A percentile compares a stretch with the other conserved stretches of the same genome.
phyloP scores from a whole-genome alignment of 106 monocot species.

The Hemerocallis citrina region DNA sequence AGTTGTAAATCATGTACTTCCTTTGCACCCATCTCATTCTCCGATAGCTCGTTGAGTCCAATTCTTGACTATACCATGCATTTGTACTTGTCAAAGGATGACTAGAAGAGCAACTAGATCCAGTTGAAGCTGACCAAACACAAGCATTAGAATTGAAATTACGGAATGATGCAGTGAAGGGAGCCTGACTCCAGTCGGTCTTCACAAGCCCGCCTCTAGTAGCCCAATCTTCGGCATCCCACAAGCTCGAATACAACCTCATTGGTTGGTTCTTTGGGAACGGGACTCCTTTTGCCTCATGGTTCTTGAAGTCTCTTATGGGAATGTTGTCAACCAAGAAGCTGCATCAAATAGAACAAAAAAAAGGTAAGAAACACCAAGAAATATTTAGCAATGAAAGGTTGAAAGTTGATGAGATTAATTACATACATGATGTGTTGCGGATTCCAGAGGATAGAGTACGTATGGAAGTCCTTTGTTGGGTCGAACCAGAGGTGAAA shows the following conservation, averaged over 20 bases:
- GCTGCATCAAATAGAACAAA: not conserved
- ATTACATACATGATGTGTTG: conserved; percentile 8
- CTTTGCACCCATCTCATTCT: conserved; percentile 11
- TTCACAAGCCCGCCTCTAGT: conserved; percentile 42
- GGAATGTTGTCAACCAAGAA: conserved; percentile 29
- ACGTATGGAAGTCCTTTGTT: conserved; percentile 47
- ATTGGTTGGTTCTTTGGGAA: conserved; percentile 37
- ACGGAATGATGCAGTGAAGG: conserved; percentile 36
- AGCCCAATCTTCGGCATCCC: conserved; percentile 45
- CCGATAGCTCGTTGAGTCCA: not conserved
- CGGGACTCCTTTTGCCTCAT: conserved; percentile 19
- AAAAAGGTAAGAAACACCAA: no score
- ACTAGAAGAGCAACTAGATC: conserved; percentile 3
- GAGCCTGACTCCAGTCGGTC: conserved; percentile 46
- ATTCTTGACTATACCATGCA: not conserved
- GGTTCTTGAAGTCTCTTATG: conserved; percentile 43
- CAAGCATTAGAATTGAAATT: conserved; percentile 32
- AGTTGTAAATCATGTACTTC: conserved; percentile 8
- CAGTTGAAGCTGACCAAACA: conserved; percentile 4
- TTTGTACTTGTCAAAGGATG: not conserved
- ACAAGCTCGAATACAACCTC: conserved; percentile 41
- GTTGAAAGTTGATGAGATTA: not conserved
- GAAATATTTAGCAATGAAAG: not conserved
- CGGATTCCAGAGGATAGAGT: conserved; percentile 54
- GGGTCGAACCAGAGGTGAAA: conserved; percentile 67